Conservation (phyloP, 768 basidiomycete species). For the Lactarius indigo region DNA sequence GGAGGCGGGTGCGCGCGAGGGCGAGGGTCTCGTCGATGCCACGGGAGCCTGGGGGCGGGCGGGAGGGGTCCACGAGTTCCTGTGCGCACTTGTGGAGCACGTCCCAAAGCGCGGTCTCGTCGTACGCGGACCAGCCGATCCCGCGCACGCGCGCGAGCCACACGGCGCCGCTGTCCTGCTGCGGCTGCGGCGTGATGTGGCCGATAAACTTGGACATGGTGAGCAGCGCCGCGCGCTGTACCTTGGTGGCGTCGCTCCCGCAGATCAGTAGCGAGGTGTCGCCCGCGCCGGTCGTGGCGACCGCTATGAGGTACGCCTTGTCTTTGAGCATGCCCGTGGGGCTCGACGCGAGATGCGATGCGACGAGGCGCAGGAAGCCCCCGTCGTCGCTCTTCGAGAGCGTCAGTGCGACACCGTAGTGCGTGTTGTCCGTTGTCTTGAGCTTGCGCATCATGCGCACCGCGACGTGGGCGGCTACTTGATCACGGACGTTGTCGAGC, state of each 20-base stretch:
- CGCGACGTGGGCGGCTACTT: slow-evolving; percentile 57
- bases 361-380: slow-evolving; percentile 54
- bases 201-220: slow-evolving; percentile 67
- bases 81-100: slow-evolving; percentile 61
- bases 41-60: slow-evolving; percentile 62
- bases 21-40: slow-evolving; percentile 55
- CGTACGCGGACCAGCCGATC: slow-evolving; percentile 52
- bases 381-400: slow-evolving; percentile 56
- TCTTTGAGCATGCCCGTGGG: slow-evolving; percentile 41
- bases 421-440: slow-evolving; percentile 47
- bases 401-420: slow-evolving; percentile 57
- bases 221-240: slow-evolving; percentile 67
- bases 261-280: slow-evolving; percentile 48
- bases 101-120: slow-evolving; percentile 66
- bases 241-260: slow-evolving; percentile 50
- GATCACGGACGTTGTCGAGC: slow-evolving; percentile 55
- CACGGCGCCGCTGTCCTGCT: slow-evolving; percentile 25
- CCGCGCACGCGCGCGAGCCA: slow-evolving; percentile 51
- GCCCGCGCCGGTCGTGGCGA: slow-evolving; percentile 46
- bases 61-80: slow-evolving; percentile 55
- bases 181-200: slow-evolving; percentile 39
- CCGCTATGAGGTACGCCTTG: slow-evolving; percentile 46
- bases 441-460: slow-evolving; percentile 50
- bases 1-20: slow-evolving; percentile 57
- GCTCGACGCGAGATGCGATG: slow-evolving; percentile 45